Evolutionary conservation across 192 early-diverging fungal species (phyloP), one percentile per base, ranked within the genome.

Genomic region (Spizellomyces punctatus): DNA sequence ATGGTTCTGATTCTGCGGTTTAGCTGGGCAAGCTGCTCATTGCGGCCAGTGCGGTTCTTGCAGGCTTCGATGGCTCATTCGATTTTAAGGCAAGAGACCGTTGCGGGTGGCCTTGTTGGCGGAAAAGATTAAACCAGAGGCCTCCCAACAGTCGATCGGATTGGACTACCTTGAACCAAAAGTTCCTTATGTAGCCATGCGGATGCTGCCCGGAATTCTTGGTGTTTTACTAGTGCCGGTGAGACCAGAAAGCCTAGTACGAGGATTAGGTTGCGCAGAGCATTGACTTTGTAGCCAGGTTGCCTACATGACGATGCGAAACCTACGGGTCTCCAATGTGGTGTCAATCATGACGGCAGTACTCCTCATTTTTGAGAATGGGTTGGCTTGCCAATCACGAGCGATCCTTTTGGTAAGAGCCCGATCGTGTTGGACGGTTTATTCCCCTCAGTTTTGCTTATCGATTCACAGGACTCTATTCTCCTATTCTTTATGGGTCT

Each of bases 121-220:
- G 54, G 54, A 22, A 56, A 56, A 56, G 54, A 56, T 56, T 22
- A 19, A 19, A 56, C 54, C 54, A 56, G n/a, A 22, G n/a, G n/a
- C 22, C n/a, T 56, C 54, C n/a, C 22, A 22, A 22, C 45, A 91
- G 58, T 91, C 91, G 63, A 99, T 99, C 79, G 95, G 95, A 4
- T 86, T 93, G 67, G 91, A 89, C 76, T 99, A 97, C 78, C 78
- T 92, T 63, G 78, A 78, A 46, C 85, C 92, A 60, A 82, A 90
- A 50, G 94, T 96, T 16, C 96, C 96, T 0, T 96, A 95, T 75
- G 88, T 99, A 43, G 83, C 86, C 43, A 85, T 99, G 78, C 90
- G 96, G 59, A 66, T 87, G 0, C 84, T 95, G 46, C 91, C 93
- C 21, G 95, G 91, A 0, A 70, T 90, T n/a, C 83, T 95, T 14